Conservation (phyloP, 2,329 filamentous ascomycete genomes). For the Calonectria pteridis region DNA sequence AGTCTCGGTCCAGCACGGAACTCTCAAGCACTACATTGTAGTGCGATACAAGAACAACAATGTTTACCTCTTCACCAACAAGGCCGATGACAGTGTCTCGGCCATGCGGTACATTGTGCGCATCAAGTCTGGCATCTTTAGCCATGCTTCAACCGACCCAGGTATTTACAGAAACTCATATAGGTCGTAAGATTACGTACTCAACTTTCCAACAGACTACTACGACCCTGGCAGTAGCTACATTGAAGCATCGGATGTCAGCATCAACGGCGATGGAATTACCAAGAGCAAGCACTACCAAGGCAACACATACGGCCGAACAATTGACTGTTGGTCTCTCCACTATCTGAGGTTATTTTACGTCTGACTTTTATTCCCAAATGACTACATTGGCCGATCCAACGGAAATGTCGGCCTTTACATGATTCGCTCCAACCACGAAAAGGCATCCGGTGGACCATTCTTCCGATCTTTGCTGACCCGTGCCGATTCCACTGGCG, state of each 20-base stretch:
- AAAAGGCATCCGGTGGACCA: slow-evolving; percentile 55
- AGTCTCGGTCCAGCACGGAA: slow-evolving; percentile 50
- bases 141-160: slow-evolving; percentile 42
- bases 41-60: slow-evolving; percentile 53
- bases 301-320: slow-evolving; percentile 53
- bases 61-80: slow-evolving; percentile 58
- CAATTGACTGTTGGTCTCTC: slow-evolving; percentile 44
- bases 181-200: fast-evolving
- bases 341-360: fast-evolving
- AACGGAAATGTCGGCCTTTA: slow-evolving; percentile 52
- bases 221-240: slow-evolving; percentile 50
- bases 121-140: slow-evolving; percentile 47
- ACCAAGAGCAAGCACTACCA: slow-evolving; percentile 57
- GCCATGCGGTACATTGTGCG: slow-evolving; percentile 55
- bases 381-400: slow-evolving; percentile 54
- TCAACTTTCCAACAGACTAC: slow-evolving; percentile 35
- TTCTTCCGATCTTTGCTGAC: slow-evolving; percentile 56
- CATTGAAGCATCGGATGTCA: slow-evolving; percentile 50
- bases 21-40: slow-evolving; percentile 51
- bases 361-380: slow-evolving; percentile 27
- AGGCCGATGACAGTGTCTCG: slow-evolving; percentile 52
- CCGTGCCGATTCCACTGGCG: slow-evolving; percentile 50
- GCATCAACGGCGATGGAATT: slow-evolving; percentile 44
- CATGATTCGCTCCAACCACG: slow-evolving; percentile 55
- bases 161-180: not conserved